A percentile compares a stretch with the other conserved stretches of the same genome.
These are phyloP conservation scores for Rhodomyrtus psidioides DNA, from an alignment of 441 rosid genomes.

Conservation along the genomic window DNA sequence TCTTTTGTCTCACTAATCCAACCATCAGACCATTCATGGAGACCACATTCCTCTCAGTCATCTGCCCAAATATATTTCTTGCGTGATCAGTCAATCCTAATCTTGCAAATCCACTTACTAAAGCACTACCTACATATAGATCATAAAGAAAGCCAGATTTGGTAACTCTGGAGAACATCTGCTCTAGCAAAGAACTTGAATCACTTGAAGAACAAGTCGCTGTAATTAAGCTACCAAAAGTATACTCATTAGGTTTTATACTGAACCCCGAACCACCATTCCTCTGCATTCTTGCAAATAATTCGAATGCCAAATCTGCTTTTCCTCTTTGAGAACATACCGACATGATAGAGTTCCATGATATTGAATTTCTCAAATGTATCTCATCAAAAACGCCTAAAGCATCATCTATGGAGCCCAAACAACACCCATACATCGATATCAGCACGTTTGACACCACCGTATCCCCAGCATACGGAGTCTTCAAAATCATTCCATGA, in stretches of 20 bases:
- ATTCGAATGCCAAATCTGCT: slow-evolving; percentile 38
- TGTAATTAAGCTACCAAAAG: slow-evolving; percentile 74
- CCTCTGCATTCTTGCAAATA: slow-evolving; percentile 55
- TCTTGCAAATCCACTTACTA: slow-evolving; percentile 70
- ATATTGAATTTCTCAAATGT: slow-evolving; percentile 37
- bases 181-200: slow-evolving; percentile 53
- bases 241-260: slow-evolving; percentile 67
- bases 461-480: slow-evolving; percentile 36
- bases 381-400: slow-evolving; percentile 52
- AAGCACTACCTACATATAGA: slow-evolving; percentile 82
- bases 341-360: slow-evolving; percentile 76
- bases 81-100: slow-evolving; percentile 49
- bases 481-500: slow-evolving; percentile 59
- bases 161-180: slow-evolving; percentile 49
- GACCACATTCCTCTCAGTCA: slow-evolving; percentile 59
- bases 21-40: slow-evolving; percentile 81
- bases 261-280: slow-evolving; percentile 17
- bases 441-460: slow-evolving; percentile 61
- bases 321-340: slow-evolving; percentile 56
- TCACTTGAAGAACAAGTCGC: slow-evolving; percentile 44
- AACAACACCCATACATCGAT: slow-evolving; percentile 63
- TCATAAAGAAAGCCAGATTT: slow-evolving; percentile 64
- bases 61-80: slow-evolving; percentile 45
- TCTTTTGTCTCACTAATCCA: slow-evolving; percentile 59
- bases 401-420: slow-evolving; percentile 34